phyloP scores from a whole-genome alignment of 176 grass and related monocot species.

The Neostapfia colusana region DNA sequence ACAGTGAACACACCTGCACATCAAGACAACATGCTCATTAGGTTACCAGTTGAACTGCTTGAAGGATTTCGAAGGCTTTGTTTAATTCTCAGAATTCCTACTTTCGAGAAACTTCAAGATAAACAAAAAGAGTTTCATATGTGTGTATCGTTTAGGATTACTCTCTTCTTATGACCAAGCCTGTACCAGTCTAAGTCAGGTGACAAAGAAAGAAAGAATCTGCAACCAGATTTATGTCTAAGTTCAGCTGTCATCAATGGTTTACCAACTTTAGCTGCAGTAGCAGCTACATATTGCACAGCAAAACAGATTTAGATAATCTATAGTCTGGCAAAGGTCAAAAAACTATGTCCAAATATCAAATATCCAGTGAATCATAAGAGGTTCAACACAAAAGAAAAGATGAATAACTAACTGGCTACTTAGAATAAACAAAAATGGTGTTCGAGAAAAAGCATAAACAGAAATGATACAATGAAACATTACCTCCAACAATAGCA shows the following conservation, averaged over 20 bases:
- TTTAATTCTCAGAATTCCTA: not conserved
- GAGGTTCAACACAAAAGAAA: slow-evolving; percentile 25
- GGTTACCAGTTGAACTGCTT: slow-evolving; percentile 14
- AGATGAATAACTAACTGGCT: not conserved
- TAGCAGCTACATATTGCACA: not conserved
- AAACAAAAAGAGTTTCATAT: not conserved
- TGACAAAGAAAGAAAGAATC: not conserved
- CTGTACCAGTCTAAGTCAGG: slow-evolving; percentile 11
- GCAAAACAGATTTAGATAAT: not conserved
- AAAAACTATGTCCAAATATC: not conserved
- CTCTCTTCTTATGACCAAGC: not conserved
- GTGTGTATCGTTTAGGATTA: not conserved
- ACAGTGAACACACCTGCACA: slow-evolving; percentile 92
- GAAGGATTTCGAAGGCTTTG: slow-evolving; percentile 5
- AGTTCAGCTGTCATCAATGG: not conserved
- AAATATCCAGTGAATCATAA: slow-evolving; percentile 27
- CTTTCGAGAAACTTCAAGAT: not conserved
- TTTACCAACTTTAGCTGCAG: slow-evolving; percentile 7
- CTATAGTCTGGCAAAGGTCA: not conserved
- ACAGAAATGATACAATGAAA: not conserved
- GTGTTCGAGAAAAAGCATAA: not conserved
- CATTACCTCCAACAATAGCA: slow-evolving; percentile 97
- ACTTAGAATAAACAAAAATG: slow-evolving; percentile 21
- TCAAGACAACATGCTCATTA: slow-evolving; percentile 4
- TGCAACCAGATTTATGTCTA: not conserved